Percentiles rank a stretch among this genome's conserved stretches.
Conservation (phyloP, 2,329 filamentous ascomycete species). For the Hymenoscyphus occultus region DNA sequence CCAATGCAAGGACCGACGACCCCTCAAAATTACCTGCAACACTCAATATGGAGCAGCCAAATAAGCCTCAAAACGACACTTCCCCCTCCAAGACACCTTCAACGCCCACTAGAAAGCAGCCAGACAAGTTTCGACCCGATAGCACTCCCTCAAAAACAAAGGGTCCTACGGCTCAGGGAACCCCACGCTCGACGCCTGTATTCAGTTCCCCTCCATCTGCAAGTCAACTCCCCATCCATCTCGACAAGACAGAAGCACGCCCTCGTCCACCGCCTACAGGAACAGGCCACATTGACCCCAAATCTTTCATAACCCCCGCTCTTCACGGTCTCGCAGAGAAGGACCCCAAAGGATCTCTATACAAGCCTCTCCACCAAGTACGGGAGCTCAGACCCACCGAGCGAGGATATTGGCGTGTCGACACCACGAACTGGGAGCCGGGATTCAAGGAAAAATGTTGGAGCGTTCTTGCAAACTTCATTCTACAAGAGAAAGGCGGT, state of each 20-base stretch:
- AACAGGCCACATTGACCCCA: constrained; percentile 39
- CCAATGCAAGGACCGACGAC: background rate
- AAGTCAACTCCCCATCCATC: background rate
- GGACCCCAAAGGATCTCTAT: constrained; percentile 52
- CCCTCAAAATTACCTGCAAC: background rate
- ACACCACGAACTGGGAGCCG: constrained; percentile 53
- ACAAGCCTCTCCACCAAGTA: constrained; percentile 47
- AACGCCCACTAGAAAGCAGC: background rate
- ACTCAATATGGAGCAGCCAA: background rate
- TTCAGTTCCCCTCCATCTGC: background rate
- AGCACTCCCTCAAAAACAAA: background rate
- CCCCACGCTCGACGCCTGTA: background rate
- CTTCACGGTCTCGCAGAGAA: constrained; percentile 52
- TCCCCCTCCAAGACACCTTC: background rate
- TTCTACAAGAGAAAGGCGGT: constrained; percentile 58
- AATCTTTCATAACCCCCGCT: constrained; percentile 54
- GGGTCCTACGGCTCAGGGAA: background rate
- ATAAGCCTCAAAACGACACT: background rate
- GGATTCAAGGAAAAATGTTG: constrained; percentile 54
- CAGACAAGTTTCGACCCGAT: background rate
- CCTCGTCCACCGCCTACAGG: constrained; percentile 54
- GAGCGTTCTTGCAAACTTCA: constrained; percentile 57
- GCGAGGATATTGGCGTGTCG: constrained; percentile 74
- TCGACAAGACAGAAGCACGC: constrained; percentile 45
- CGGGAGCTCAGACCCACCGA: constrained; percentile 58